These are phyloP conservation scores for Kurtzmaniella quercitrusa DNA, from an alignment of 1,139 yeast species.

Conservation along the genomic window DNA sequence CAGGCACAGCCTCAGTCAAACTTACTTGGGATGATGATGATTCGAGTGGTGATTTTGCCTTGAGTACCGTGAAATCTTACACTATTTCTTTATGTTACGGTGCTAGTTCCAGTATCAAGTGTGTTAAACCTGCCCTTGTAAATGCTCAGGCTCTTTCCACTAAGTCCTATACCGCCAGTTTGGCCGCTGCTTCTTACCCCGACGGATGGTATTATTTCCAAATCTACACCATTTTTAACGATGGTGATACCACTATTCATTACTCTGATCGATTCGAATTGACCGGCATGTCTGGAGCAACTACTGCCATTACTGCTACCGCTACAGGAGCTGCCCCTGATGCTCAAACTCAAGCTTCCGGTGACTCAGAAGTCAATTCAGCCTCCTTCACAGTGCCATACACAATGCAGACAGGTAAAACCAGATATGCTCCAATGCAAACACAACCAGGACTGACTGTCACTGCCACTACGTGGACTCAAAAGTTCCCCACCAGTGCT, in stretches of 20 bases:
- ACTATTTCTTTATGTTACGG: slow-evolving; percentile 70
- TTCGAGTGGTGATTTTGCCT: slow-evolving; percentile 34
- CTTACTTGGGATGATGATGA: slow-evolving; percentile 56
- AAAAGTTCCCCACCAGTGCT: slow-evolving; percentile 60
- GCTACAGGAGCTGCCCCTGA: slow-evolving; percentile 27
- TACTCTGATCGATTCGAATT: slow-evolving; percentile 67
- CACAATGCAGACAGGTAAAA: slow-evolving; percentile 67
- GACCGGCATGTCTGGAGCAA: slow-evolving; percentile 66
- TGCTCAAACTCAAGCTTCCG: slow-evolving; percentile 26
- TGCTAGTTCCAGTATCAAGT: slow-evolving; percentile 42
- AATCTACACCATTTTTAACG: slow-evolving; percentile 39
- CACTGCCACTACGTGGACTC: slow-evolving; percentile 62
- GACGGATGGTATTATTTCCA: slow-evolving; percentile 72
- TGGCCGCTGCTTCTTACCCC: slow-evolving; percentile 44
- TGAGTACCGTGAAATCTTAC: slow-evolving; percentile 40
- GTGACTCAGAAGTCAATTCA: slow-evolving; percentile 27
- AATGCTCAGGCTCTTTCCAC: slow-evolving; percentile 16
- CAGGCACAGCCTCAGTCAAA: slow-evolving; percentile 43
- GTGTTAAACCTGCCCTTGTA: slow-evolving; percentile 29
- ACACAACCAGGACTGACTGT: slow-evolving; percentile 70
- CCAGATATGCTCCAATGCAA: slow-evolving; percentile 90
- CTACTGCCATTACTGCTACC: slow-evolving; percentile 22
- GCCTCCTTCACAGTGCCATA: slow-evolving; percentile 51
- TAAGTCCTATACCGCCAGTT: slow-evolving; percentile 33
- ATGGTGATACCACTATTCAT: slow-evolving; percentile 55